Evolutionary conservation across 352 stramenopile species (phyloP), one percentile per base, ranked within the genome.

Genomic region (Phytophthora sojae): DNA sequence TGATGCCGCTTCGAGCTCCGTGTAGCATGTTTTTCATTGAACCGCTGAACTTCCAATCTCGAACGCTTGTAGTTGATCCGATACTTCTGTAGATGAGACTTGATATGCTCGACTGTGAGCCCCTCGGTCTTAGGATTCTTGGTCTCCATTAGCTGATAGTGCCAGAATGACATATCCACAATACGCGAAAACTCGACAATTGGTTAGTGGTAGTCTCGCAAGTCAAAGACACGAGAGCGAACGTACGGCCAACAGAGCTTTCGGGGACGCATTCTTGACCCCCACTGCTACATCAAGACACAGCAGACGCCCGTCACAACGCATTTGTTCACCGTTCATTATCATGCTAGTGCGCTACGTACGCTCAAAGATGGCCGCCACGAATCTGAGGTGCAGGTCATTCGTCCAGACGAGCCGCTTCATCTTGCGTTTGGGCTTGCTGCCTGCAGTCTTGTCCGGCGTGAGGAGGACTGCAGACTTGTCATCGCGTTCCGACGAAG

Each of bases 31-130:
- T 67, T 75, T 9, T 71, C 68, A 45, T 59, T 67, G 9, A 67
- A 26, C 8, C 5, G 56, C 14, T 72, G 63, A 12, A 56, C 29
- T 6, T 75, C 61, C 14, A 71, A 25, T 6, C 61, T 49, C 21
- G 63, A 76, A 4, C 63, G 63, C 30, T 76, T 37, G 45, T 76
- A 64, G 44, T 60, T 68, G 51, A 76, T 76, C 26, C 63, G 57
- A 25, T 76, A 72, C 63, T 76, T 76, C 25, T 76, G 69, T 1
- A 76, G 45, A 9, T 76, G 69, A 7, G 69, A 76, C 52, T 76
- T 76, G 52, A 76, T 76, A 23, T 76, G 63, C 14, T 68, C 57
- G 23, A 25, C 52, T 21, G 69, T 76, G 52, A 76, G 32, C 29
- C 44, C 57, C 21, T 71, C 57, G 0, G 45, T 45, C 30, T 37